Base-by-base conservation (phyloP, 2,329 filamentous ascomycete genomes). In the Scolecobasidium constrictum region DNA sequence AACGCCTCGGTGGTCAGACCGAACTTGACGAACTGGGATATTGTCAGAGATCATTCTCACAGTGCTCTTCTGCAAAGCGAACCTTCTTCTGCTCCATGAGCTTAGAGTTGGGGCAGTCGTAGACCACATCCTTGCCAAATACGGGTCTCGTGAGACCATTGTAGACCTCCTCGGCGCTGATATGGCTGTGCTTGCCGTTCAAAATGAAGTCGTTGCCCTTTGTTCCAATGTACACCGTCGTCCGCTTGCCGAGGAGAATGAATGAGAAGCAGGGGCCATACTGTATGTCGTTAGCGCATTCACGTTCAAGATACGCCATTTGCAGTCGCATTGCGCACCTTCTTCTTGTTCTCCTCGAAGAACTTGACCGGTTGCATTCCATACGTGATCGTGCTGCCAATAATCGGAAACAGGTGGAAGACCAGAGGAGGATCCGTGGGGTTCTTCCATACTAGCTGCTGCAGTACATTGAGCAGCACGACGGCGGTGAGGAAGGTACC, bases 51-150 rank as follows among this genome's bases (percentile, higher is more conserved):
- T 46, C 4, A 33, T 22, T 36, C 17, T 2, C 17, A 6, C 13
- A 22, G 15, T 42, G 55, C 28, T 53, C 49, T 34, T 12, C 28
- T 35, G 6, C 20, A 4, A 1, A 15, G 35, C 64, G 48, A 60
- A 87, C 84, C 77, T 90, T 92, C 71, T 94, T 94, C 71, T 94
- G 86, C 67, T 94, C 86, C 86, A 94, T 93, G 57, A 94, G 75
- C 66, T 93, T 93, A 46, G 85, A 72, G 60, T 93, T 93, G 34
- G 86, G 85, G 65, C 86, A 92, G 60, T 93, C 86, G 59, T 93
- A 94, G 42, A 93, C 84, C 19, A 94, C 86, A 65, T 88, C 81
- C 53, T 77, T 79, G 51, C 86, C 86, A 58, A 94, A 94, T 3
- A 80, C 75, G 35, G 76, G 76, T 4, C 74, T 78, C 18, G 72